Conservation (phyloP, 1,284 basidiomycete species). For the Ceratorhiza oryzae-sativae region DNA sequence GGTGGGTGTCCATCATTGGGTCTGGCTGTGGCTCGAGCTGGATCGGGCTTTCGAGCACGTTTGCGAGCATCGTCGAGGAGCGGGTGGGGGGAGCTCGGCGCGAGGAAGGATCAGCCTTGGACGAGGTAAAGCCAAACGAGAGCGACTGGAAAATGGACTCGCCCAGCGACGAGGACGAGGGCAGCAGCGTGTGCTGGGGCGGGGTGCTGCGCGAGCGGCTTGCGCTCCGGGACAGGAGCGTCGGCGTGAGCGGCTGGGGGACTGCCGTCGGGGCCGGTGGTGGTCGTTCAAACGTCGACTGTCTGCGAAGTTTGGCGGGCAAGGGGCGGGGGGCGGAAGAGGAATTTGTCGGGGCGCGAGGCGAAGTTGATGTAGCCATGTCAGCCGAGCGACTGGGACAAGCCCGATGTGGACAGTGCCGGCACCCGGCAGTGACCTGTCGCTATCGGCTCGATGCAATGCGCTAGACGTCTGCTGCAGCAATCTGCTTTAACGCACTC, state of each 20-base stretch:
- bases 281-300: conserved; percentile 28
- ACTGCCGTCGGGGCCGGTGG: not conserved
- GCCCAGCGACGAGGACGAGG: conserved; percentile 18
- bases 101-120: not conserved
- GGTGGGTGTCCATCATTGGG: not conserved
- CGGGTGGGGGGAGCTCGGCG: conserved; percentile 1
- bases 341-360: conserved; percentile 9
- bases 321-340: not conserved
- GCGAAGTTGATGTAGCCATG: conserved; percentile 24
- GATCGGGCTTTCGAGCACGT: conserved; percentile 21
- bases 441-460: too few relatives aligned
- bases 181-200: conserved; percentile 6
- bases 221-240: not conserved
- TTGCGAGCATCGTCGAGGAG: conserved; percentile 17
- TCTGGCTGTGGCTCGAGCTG: not conserved
- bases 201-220: conserved; percentile 27
- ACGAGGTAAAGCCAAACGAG: conserved; percentile 30
- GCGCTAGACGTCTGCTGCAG: not conserved
- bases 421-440: not conserved
- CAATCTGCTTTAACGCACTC: too few relatives aligned
- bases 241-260: conserved; percentile 1
- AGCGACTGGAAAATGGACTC: conserved; percentile 38
- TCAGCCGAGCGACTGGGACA: conserved; percentile 9
- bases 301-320: conserved; percentile 1
- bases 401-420: not conserved